Base-by-base conservation (phyloP, 495 filamentous ascomycete species). In the Penicillium mononematosum region DNA sequence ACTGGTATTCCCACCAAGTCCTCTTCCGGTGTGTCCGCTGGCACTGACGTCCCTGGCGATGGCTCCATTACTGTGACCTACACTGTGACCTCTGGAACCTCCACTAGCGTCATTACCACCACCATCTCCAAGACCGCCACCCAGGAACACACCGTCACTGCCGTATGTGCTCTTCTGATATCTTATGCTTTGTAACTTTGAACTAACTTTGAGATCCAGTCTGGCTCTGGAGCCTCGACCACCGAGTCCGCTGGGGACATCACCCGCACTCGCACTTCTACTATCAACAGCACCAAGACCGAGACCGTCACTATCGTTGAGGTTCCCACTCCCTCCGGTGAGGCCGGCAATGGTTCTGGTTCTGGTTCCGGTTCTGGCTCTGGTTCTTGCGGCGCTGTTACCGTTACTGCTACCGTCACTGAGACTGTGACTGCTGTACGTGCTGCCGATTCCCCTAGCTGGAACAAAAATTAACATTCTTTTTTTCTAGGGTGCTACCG, bases 21-120 rank as follows among this genome's bases (percentile, higher is more conserved):
- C 27, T 31, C 51, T 7, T 53, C 51, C 14, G 41, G 41, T 14
- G 9, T 34, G 24, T 20, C n/a, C 16, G 45, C 51, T 25, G 52
- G 57, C n/a, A 42, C 47, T 7, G 42, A 27, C 27, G 50, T 43
- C 29, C 42, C 64, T 29, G 42, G 55, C 20, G 19, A 47, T 43
- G 45, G 59, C 52, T 82, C 82, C 64, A 70, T 81, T 52, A 80
- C 75, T 54, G 63, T 88, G 17, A 81, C 78, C 31, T 94, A 85
- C 80, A 85, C 78, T 22, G 80, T 80, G 41, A 79, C 78, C 50
- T 64, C 73, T 45, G 83, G 83, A 50, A 70, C 79, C 16, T 81
- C 79, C 0, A 78, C 78, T 53, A 80, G 72, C 41, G 75, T 84
- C 39, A 70, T 84, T 16, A 84, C 82, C 27, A 85, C 82, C 49